These are phyloP conservation scores for Pyrenophora tritici-repentis DNA, from an alignment of 2,329 filamentous ascomycete species.

Conservation along the genomic window DNA sequence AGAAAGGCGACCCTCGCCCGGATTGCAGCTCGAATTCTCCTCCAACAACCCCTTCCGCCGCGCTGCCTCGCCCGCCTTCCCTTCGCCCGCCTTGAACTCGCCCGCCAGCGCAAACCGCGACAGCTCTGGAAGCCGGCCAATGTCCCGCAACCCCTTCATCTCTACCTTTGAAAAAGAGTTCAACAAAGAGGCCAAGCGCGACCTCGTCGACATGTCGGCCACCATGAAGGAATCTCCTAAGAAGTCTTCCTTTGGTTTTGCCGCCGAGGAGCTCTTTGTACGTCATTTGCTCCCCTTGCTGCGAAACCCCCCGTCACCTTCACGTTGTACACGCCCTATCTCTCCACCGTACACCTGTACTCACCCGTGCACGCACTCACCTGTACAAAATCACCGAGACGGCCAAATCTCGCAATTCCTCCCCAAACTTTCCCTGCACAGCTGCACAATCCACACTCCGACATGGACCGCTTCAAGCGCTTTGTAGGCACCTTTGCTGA, in stretches of 20 bases:
- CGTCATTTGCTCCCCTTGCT: conserved; percentile 49
- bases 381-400: background rate
- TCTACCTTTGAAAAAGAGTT: conserved; percentile 58
- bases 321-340: conserved; percentile 23
- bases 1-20: conserved; percentile 57
- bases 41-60: conserved; percentile 83
- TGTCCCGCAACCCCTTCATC: conserved; percentile 78
- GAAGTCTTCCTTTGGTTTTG: conserved; percentile 51
- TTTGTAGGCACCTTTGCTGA: conserved; percentile 50
- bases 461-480: conserved; percentile 49
- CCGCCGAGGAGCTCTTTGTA: conserved; percentile 78
- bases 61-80: conserved; percentile 61
- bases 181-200: conserved; percentile 42
- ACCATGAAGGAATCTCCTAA: conserved; percentile 51
- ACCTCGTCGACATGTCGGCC: conserved; percentile 47
- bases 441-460: background rate
- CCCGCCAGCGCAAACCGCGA: conserved; percentile 49
- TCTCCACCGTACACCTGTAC: conserved; percentile 1
- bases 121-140: conserved; percentile 65
- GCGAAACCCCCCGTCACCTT: conserved; percentile 8
- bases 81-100: conserved; percentile 43
- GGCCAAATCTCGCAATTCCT: no score
- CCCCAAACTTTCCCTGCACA: no score
- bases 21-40: conserved; percentile 66
- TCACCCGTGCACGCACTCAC: conserved; percentile 3